phyloP scores from a whole-genome alignment of 2,329 filamentous ascomycete species.

The Talaromyces atroroseus region DNA sequence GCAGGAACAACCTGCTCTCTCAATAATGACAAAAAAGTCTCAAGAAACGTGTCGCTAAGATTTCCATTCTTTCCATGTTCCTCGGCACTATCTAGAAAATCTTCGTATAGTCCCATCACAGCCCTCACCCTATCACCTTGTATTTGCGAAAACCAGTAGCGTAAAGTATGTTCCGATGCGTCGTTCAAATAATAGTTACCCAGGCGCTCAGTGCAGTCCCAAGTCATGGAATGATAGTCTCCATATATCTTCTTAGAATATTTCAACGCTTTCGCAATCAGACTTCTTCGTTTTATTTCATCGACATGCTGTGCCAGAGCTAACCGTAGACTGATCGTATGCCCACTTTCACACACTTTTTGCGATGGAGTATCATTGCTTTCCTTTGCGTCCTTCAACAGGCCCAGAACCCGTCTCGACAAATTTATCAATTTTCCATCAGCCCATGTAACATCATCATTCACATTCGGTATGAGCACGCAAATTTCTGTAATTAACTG shows the following conservation, averaged over 20 bases:
- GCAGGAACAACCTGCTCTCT: not conserved
- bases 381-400: not conserved
- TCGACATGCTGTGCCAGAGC: not conserved
- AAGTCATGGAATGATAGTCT: conserved; percentile 1
- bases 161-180: not conserved
- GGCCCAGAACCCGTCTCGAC: not conserved
- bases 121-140: not conserved
- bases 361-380: not conserved
- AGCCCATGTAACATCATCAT: not conserved
- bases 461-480: not conserved
- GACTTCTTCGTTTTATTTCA: not conserved
- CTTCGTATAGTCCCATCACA: conserved; percentile 1
- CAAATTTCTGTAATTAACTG: not conserved
- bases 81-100: conserved; percentile 6
- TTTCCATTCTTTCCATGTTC: not conserved
- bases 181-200: not conserved
- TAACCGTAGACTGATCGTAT: conserved; percentile 2
- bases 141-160: not conserved
- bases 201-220: conserved; percentile 1
- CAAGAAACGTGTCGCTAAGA: not conserved
- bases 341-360: not conserved
- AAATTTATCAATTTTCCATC: not conserved
- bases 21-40: not conserved
- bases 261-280: not conserved
- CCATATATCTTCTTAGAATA: conserved; percentile 4